Percentiles rank a stretch among this genome's conserved stretches.
These are phyloP conservation scores for Triangularia verruculosa DNA, from an alignment of 2,329 filamentous ascomycete genomes.

Conservation along the genomic window DNA sequence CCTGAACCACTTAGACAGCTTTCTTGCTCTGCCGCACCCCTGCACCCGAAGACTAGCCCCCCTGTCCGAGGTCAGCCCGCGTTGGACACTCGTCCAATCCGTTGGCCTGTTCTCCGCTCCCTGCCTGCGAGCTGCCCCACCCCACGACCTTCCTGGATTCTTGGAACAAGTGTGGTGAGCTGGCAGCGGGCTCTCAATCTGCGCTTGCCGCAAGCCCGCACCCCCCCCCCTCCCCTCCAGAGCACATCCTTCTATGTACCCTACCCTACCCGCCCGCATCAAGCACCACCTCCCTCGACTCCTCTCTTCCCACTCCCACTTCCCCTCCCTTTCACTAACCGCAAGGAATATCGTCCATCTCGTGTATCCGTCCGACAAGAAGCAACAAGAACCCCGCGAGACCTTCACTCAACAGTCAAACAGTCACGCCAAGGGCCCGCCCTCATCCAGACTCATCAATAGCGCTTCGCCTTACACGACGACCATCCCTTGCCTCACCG, in stretches of 20 bases:
- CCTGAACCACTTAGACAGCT: conserved; percentile 17
- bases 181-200: conserved; percentile 25
- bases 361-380: neutral
- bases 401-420: neutral
- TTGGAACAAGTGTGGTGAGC: conserved; percentile 30
- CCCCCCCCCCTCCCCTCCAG: conserved; percentile 17
- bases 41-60: conserved; percentile 19
- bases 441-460: conserved; percentile 10
- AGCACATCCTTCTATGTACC: conserved; percentile 17
- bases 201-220: conserved; percentile 20
- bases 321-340: neutral
- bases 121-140: conserved; percentile 24
- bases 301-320: conserved; percentile 6
- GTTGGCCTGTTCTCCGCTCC: conserved; percentile 18
- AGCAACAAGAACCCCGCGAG: neutral
- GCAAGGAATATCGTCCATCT: neutral
- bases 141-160: conserved; percentile 26
- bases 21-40: conserved; percentile 19
- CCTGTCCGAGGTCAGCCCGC: conserved; percentile 26
- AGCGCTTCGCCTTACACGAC: conserved; percentile 11
- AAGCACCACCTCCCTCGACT: conserved; percentile 9
- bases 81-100: conserved; percentile 25
- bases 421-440: neutral
- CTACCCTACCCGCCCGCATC: conserved; percentile 1
- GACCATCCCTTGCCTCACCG: conserved; percentile 18